Conservation (phyloP, 192 early-diverging fungal genomes). For the Diversispora eburnea region DNA sequence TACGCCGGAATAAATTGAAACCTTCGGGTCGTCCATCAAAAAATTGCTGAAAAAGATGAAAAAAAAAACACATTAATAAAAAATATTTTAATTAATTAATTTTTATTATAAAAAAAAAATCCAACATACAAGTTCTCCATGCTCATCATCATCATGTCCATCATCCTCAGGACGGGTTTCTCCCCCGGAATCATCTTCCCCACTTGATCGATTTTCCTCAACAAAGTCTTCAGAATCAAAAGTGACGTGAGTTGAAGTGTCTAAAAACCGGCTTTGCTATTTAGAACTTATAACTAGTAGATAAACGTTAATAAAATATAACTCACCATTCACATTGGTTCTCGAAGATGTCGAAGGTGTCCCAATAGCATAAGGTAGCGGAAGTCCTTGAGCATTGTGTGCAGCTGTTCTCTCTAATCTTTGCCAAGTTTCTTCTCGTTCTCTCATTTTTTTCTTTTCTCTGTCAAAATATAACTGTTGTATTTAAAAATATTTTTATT, state of each 20-base stretch:
- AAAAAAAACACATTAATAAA: background rate
- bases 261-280: background rate
- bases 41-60: conserved; percentile 33
- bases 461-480: conserved; percentile 33
- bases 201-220: conserved; percentile 7
- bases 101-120: background rate
- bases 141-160: conserved; percentile 9
- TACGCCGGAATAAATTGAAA: conserved; percentile 53
- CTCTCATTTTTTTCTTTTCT: conserved; percentile 77
- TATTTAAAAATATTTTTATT: background rate
- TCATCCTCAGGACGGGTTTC: conserved; percentile 9
- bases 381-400: conserved; percentile 35
- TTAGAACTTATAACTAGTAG: background rate
- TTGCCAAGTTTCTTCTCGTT: conserved; percentile 78
- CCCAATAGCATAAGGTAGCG: conserved; percentile 19
- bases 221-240: conserved; percentile 1
- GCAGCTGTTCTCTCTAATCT: conserved; percentile 60
- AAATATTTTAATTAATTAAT: background rate
- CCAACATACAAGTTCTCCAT: conserved; percentile 27
- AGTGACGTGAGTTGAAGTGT: background rate
- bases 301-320: background rate
- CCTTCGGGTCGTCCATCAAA: conserved; percentile 43
- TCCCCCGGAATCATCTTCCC: conserved; percentile 4
- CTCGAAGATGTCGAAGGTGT: conserved; percentile 10
- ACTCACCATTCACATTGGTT: conserved; percentile 15